Evolutionary conservation across 768 basidiomycete genomes (phyloP), one percentile per base, ranked within the genome.

Genomic region (Pisolithus albus): DNA sequence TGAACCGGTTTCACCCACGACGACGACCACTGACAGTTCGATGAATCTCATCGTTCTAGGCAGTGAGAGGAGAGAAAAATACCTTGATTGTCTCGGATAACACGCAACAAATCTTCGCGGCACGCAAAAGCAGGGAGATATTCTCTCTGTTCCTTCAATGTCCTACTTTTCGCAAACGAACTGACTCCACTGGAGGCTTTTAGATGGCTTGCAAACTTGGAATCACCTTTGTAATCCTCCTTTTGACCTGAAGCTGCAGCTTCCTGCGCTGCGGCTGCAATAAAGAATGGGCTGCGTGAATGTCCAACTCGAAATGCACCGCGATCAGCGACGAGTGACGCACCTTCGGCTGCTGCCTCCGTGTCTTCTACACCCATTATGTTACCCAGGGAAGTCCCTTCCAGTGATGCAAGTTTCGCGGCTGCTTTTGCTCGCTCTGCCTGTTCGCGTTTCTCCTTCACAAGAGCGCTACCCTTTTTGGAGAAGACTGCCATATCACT

Each of bases 1-100:
- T 0, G 95, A 98, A 9, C 96, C 96, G n/a, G 96, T 99, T 70
- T 99, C 96, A n/a, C 96, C 96, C 38, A 99, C 89, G 37, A 98
- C 92, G 51, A 99, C 83, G 44, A 89, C 75, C 36, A 98, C 96
- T 96, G 57, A 24, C 18, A 47, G 48, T 7, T 19, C 28, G 4
- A 18, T 47, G 13, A 43, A 19, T 46, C 47, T 23, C 46, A 52
- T 16, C 51, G 3, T 1, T 36, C 16, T n/a, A 10, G 47, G 44
- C 43, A 15, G 42, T 42, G 26, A 7, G 1, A 28, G 18, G 21
- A 5, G 15, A 8, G n/a, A 18, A 7, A 46, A 1, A 59, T 49
- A 86, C 93, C 93, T 82, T 99, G 96, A 63, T 97, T 95, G 59
- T 99, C 96, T 40, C 95, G 77, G 32, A 98, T 80, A 34, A 83